A percentile compares a stretch with the other conserved stretches of the same genome.
Evolutionary conservation across 371 early-diverging fungal genomes (phyloP).

Genomic region (Syncephalastrum monosporum): DNA sequence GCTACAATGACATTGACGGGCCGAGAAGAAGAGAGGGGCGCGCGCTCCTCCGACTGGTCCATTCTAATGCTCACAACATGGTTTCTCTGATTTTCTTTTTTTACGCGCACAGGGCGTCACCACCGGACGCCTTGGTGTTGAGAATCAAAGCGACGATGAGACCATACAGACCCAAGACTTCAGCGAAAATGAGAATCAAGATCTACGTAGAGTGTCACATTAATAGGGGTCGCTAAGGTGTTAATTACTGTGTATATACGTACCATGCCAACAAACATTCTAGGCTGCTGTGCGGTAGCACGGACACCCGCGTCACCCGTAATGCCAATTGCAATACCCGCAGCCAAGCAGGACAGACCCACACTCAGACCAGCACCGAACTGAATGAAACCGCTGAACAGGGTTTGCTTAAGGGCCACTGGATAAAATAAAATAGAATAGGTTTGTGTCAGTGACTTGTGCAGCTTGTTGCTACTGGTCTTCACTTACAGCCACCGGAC

Average conservation of each 20-base stretch:
- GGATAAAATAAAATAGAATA: slow-evolving; percentile 3
- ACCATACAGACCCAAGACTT: slow-evolving; percentile 91
- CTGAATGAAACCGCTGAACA: slow-evolving; percentile 85
- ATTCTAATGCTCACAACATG: too few relatives aligned
- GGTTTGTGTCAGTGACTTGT: neutral
- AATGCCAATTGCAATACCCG: slow-evolving; percentile 96
- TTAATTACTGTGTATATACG: slow-evolving; percentile 25
- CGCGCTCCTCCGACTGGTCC: too few relatives aligned
- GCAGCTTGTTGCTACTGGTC: neutral
- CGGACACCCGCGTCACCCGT: slow-evolving; percentile 96
- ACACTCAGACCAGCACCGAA: slow-evolving; percentile 93
- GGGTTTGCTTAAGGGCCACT: slow-evolving; percentile 57
- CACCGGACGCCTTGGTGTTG: slow-evolving; percentile 66
- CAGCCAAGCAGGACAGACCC: slow-evolving; percentile 91
- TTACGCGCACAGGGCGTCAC: slow-evolving; percentile 36
- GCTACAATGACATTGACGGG: too few relatives aligned
- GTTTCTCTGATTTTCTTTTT: neutral
- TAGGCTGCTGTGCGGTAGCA: slow-evolving; percentile 90
- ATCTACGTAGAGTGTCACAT: neutral
- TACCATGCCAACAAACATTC: slow-evolving; percentile 93
- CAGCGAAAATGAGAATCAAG: slow-evolving; percentile 91
- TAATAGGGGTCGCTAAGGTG: neutral
- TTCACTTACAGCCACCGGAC: slow-evolving; percentile 74
- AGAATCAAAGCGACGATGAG: slow-evolving; percentile 84
- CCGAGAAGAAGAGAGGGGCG: too few relatives aligned